Percentiles rank a stretch among this genome's conserved stretches.
phyloP scores from a whole-genome alignment of 2,329 filamentous ascomycete species.

The Ceratocystis variospora region DNA sequence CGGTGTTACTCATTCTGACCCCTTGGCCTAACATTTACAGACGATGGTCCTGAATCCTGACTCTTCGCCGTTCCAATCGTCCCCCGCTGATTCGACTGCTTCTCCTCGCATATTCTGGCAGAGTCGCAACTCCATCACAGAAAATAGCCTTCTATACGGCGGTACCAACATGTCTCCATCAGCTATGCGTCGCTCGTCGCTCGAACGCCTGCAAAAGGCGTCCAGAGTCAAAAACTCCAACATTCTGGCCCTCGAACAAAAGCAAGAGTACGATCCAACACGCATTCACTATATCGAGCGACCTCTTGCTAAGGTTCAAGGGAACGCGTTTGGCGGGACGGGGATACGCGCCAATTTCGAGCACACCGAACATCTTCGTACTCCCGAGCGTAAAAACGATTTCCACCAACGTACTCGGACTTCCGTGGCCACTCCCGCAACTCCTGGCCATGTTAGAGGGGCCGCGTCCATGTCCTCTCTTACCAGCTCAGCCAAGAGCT shows the following conservation, averaged over 20 bases:
- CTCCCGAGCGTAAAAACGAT: conserved; percentile 26
- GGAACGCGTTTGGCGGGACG: conserved; percentile 51
- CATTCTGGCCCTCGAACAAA: conserved; percentile 86
- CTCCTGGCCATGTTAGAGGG: conserved; percentile 19
- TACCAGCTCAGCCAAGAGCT: background rate
- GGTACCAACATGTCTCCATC: conserved; percentile 44
- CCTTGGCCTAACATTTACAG: conserved; percentile 27
- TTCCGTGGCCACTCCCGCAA: conserved; percentile 18
- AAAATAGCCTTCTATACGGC: conserved; percentile 57
- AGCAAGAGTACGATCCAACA: conserved; percentile 80
- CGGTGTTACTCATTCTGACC: conserved; percentile 16
- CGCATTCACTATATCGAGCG: conserved; percentile 66
- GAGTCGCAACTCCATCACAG: conserved; percentile 51
- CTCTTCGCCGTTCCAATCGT: conserved; percentile 74
- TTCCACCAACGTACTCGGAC: conserved; percentile 41
- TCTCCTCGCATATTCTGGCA: conserved; percentile 80
- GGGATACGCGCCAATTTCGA: conserved; percentile 36
- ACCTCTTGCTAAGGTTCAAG: conserved; percentile 63
- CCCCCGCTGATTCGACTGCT: conserved; percentile 44
- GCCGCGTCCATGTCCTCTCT: conserved; percentile 23
- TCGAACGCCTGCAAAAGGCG: conserved; percentile 87
- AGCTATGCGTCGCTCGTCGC: conserved; percentile 70
- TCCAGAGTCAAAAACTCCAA: conserved; percentile 96
- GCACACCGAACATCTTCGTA: conserved; percentile 23
- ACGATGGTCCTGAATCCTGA: conserved; percentile 58